phyloP scores from a whole-genome alignment of 2,329 filamentous ascomycete species.

The Cordyceps pruinosa region DNA sequence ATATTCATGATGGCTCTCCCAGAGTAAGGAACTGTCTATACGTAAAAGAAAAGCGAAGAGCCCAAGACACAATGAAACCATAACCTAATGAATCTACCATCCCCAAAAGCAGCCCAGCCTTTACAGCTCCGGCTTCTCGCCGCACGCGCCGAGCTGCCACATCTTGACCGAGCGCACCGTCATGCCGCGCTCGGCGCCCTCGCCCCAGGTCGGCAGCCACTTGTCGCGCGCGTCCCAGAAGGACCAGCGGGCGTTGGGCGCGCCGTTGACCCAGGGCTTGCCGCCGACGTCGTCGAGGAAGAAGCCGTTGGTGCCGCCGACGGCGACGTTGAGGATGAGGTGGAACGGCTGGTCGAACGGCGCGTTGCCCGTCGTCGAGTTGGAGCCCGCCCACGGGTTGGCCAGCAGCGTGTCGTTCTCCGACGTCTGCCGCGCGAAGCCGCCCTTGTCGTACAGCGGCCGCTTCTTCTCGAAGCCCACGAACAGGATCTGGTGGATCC shows the following conservation, averaged over 20 bases:
- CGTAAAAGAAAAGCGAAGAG: background rate
- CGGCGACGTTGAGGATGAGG: constrained; percentile 44
- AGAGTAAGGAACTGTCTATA: background rate
- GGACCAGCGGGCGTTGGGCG: constrained; percentile 30
- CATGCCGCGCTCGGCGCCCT: constrained; percentile 36
- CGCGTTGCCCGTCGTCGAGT: constrained; percentile 32
- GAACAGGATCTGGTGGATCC: constrained; percentile 33
- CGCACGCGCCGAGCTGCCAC: constrained; percentile 33
- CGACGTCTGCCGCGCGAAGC: constrained; percentile 30
- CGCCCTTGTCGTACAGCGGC: constrained; percentile 35
- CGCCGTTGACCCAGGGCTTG: constrained; percentile 41
- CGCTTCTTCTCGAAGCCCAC: constrained; percentile 26
- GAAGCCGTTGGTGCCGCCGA: constrained; percentile 42
- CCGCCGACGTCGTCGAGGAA: constrained; percentile 36
- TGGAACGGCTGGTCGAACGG: constrained; percentile 48
- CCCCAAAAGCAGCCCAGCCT: background rate
- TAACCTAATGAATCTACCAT: background rate
- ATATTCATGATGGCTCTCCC: background rate
- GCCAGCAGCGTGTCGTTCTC: constrained; percentile 34
- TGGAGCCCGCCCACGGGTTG: constrained; percentile 38
- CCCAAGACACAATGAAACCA: too few relatives aligned
- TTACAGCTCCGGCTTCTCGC: constrained; percentile 5
- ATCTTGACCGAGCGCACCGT: constrained; percentile 40
- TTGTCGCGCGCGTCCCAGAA: constrained; percentile 35
- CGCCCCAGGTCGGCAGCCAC: constrained; percentile 43